A percentile compares a stretch with the other conserved stretches of the same genome.
Conservation (phyloP, 345 rosid species). For the Luvunga scandens region DNA sequence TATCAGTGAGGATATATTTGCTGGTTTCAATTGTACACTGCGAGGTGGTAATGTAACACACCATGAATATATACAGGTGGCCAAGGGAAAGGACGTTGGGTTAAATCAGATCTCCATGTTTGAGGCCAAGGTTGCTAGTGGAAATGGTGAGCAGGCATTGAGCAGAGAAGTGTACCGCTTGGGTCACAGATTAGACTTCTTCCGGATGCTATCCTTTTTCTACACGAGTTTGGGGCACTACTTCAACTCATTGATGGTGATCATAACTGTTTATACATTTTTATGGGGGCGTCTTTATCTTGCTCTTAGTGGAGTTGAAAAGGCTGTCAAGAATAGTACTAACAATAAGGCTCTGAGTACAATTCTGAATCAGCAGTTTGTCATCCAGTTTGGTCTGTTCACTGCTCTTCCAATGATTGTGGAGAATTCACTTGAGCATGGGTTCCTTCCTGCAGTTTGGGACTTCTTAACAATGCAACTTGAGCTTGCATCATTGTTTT, state of each 20-base stretch:
- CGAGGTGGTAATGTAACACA: slow-evolving; percentile 94
- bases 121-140: slow-evolving; percentile 91
- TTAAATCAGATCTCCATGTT: slow-evolving; percentile 82
- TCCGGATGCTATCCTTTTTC: slow-evolving; percentile 81
- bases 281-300: slow-evolving; percentile 88
- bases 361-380: slow-evolving; percentile 83
- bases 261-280: slow-evolving; percentile 67
- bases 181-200: slow-evolving; percentile 88
- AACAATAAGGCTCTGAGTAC: slow-evolving; percentile 58
- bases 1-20: slow-evolving; percentile 92
- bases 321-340: slow-evolving; percentile 32
- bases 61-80: slow-evolving; percentile 92
- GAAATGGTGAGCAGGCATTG: slow-evolving; percentile 90
- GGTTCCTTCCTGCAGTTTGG: slow-evolving; percentile 81
- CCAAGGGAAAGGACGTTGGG: slow-evolving; percentile 93
- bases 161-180: slow-evolving; percentile 86
- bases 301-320: slow-evolving; percentile 82
- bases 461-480: slow-evolving; percentile 83
- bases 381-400: slow-evolving; percentile 76
- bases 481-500: slow-evolving; percentile 76
- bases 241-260: slow-evolving; percentile 72
- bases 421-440: slow-evolving; percentile 82
- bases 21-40: slow-evolving; percentile 86
- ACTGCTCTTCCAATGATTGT: slow-evolving; percentile 87
- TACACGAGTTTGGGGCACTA: slow-evolving; percentile 71